These are phyloP conservation scores for Golubevia sp. DNA, from an alignment of 1,284 basidiomycete genomes.

Conservation along the genomic window DNA sequence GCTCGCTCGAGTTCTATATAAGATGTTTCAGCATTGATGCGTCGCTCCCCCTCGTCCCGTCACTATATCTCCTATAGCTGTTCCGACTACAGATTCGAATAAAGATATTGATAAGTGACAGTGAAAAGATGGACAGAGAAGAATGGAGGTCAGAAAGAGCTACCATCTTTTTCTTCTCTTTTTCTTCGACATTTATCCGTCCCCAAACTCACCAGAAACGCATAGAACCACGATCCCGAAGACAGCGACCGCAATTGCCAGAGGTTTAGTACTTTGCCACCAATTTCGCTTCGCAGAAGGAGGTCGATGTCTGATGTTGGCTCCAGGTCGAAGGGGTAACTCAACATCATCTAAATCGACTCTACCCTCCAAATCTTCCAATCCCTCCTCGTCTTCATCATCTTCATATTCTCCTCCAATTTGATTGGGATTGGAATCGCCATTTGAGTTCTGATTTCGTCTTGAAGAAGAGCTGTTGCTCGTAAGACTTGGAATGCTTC, in stretches of 20 bases:
- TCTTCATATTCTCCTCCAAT: conserved; percentile 10
- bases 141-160: too few species aligned
- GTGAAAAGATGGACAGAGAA: too few species aligned
- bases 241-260: conserved; percentile 46
- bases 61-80: too few species aligned
- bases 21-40: too few species aligned
- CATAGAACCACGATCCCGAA: conserved; percentile 47
- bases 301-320: conserved; percentile 16
- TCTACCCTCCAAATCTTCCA: conserved; percentile 26
- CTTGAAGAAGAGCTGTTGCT: conserved; percentile 17
- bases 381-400: conserved; percentile 18
- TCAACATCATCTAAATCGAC: conserved; percentile 47
- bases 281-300: conserved; percentile 12
- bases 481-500: conserved; percentile 14
- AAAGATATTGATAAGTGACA: too few species aligned
- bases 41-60: too few species aligned
- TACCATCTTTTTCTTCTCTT: too few species aligned
- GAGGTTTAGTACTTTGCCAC: conserved; percentile 52
- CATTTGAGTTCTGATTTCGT: conserved; percentile 6
- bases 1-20: too few species aligned
- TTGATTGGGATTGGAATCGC: not conserved
- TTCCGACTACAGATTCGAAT: too few species aligned
- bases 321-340: conserved; percentile 52
- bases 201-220: too few species aligned
- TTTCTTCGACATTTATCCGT: too few species aligned